phyloP scores from a whole-genome alignment of 2,329 filamentous ascomycete genomes.

The Colletotrichum orbiculare region DNA sequence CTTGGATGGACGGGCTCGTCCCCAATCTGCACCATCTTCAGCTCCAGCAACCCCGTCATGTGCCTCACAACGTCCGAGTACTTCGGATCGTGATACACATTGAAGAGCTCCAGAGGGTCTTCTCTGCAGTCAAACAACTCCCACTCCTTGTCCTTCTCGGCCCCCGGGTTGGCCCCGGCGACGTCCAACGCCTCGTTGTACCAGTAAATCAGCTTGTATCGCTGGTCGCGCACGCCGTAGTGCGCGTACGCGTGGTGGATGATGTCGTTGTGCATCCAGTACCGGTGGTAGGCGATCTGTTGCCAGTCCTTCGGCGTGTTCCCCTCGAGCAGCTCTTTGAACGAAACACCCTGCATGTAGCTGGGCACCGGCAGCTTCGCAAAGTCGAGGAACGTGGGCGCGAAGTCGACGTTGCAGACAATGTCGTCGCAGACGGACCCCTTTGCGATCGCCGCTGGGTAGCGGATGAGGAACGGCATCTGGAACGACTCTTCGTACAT shows the following conservation, averaged over 20 bases:
- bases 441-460: no score
- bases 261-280: slow-evolving; percentile 26
- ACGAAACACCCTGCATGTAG: no score
- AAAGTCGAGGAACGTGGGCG: no score
- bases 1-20: slow-evolving; percentile 52
- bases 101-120: slow-evolving; percentile 62
- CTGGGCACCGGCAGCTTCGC: no score
- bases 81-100: slow-evolving; percentile 51
- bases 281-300: no score
- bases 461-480: no score
- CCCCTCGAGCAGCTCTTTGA: no score
- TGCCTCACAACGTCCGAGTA: slow-evolving; percentile 50
- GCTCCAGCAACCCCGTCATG: slow-evolving; percentile 56
- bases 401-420: no score
- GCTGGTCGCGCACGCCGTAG: slow-evolving; percentile 61
- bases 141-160: slow-evolving; percentile 59
- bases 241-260: slow-evolving; percentile 63
- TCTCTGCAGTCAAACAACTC: slow-evolving; percentile 64
- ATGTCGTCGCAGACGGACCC: no score
- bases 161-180: slow-evolving; percentile 54
- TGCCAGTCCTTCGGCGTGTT: no score
- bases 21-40: slow-evolving; percentile 64
- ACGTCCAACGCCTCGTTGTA: slow-evolving; percentile 62
- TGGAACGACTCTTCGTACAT: no score
- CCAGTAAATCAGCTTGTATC: slow-evolving; percentile 68